Conservation (phyloP, 2,329 filamentous ascomycete species). For the Aspergillus pseudoglaucus region DNA sequence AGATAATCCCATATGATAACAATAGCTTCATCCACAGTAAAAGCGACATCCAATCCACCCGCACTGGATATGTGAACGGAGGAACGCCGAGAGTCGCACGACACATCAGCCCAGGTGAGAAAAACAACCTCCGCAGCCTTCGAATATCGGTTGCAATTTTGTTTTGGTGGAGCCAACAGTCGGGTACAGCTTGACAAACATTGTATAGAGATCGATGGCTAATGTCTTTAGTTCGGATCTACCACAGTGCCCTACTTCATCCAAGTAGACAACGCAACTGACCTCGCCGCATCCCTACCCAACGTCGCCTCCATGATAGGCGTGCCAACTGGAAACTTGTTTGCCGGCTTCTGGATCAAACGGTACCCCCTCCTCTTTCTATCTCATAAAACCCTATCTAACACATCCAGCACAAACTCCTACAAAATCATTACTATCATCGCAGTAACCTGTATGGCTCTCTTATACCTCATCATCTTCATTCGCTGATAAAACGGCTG, state of each 20-base stretch:
- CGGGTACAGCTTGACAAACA: no score
- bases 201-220: neutral
- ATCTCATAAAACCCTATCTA: neutral
- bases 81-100: no score
- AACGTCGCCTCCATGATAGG: constrained; percentile 7
- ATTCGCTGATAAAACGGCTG: constrained; percentile 9
- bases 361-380: neutral
- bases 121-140: no score
- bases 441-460: neutral
- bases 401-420: neutral
- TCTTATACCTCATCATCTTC: constrained; percentile 7
- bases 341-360: constrained; percentile 4
- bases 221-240: neutral
- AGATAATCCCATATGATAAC: no score
- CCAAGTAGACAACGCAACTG: constrained; percentile 8
- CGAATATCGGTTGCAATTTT: no score
- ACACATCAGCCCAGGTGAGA: no score
- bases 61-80: no score
- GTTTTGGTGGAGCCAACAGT: no score
- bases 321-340: constrained; percentile 6
- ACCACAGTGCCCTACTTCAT: constrained; percentile 7
- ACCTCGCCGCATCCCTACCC: constrained; percentile 5
- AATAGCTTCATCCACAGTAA: no score
- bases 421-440: constrained; percentile 3
- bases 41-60: no score